Evolutionary conservation across 2,329 filamentous ascomycete species (phyloP).

Genomic region (Fusarium drepaniforme): DNA sequence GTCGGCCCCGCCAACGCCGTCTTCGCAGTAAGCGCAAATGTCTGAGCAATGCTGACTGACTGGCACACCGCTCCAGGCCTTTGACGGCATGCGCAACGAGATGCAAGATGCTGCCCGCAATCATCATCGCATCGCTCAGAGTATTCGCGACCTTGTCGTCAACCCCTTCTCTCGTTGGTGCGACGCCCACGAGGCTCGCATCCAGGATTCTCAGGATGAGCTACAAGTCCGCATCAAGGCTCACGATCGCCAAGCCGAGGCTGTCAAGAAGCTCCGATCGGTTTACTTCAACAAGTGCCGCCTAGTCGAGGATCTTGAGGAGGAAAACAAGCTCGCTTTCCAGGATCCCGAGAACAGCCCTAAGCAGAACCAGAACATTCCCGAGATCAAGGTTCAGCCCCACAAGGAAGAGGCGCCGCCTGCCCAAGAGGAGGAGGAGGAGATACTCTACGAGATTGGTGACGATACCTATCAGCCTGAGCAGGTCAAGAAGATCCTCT

Average conservation of each 20-base stretch:
- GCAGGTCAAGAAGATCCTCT: constrained; percentile 89
- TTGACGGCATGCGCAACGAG: constrained; percentile 90
- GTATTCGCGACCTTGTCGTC: constrained; percentile 95
- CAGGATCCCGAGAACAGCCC: constrained; percentile 85
- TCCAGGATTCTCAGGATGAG: constrained; percentile 95
- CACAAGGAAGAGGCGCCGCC: constrained; percentile 72
- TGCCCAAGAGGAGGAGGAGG: constrained; percentile 70
- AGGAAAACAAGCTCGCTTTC: constrained; percentile 98
- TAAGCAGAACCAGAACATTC: constrained; percentile 69
- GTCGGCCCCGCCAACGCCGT: constrained; percentile 1
- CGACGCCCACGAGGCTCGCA: constrained; percentile 90
- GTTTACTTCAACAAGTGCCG: constrained; percentile 99
- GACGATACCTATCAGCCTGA: constrained; percentile 88
- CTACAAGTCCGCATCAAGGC: constrained; percentile 91
- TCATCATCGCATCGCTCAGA: constrained; percentile 96
- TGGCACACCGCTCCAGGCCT: constrained; percentile 70
- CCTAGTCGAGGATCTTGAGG: constrained; percentile 93
- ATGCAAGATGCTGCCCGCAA: constrained; percentile 92
- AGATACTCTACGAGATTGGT: constrained; percentile 88
- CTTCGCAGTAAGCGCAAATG: constrained; percentile 6
- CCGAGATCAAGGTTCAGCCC: constrained; percentile 89
- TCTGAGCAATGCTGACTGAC: constrained; percentile 30
- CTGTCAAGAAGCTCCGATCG: constrained; percentile 91
- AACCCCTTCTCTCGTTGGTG: constrained; percentile 96
- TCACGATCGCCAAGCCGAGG: constrained; percentile 91